A percentile compares a stretch with the other conserved stretches of the same genome.
phyloP scores from a whole-genome alignment of 75 land plant genomes.

The Pseudotsuga menziesii region DNA sequence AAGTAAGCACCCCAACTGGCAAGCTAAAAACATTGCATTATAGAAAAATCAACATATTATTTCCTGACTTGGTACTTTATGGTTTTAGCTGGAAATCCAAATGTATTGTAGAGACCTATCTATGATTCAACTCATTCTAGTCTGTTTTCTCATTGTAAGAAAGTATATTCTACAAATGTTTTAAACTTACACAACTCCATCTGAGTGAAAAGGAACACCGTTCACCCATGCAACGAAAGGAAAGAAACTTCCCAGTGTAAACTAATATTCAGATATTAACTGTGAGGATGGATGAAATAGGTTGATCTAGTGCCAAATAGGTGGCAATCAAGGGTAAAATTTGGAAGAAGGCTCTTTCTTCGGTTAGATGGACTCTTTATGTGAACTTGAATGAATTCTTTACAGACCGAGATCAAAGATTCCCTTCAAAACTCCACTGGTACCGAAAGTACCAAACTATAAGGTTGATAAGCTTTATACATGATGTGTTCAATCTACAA shows the following conservation, averaged over 20 bases:
- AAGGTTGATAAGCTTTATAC: too few relatives aligned
- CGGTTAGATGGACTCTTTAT: neutral
- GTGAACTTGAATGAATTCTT: neutral
- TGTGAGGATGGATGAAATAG: neutral
- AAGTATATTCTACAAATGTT: neutral
- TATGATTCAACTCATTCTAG: neutral
- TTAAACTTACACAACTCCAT: neutral
- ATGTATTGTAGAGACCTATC: neutral
- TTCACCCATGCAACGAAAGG: neutral
- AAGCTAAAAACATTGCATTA: constrained; percentile 34
- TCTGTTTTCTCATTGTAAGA: too few relatives aligned
- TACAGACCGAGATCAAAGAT: neutral
- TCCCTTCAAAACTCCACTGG: neutral
- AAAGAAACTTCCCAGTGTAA: neutral
- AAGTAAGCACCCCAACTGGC: constrained; percentile 85
- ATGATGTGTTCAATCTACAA: too few relatives aligned
- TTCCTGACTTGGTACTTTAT: neutral
- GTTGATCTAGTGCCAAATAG: neutral
- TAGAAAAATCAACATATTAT: neutral
- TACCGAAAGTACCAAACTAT: too few relatives aligned
- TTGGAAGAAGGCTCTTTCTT: neutral
- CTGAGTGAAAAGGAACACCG: neutral
- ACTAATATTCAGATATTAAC: too few relatives aligned
- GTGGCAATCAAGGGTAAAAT: neutral
- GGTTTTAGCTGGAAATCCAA: neutral